Evolutionary conservation across 495 filamentous ascomycete genomes (phyloP).

Genomic region (Choiromyces venosus): DNA sequence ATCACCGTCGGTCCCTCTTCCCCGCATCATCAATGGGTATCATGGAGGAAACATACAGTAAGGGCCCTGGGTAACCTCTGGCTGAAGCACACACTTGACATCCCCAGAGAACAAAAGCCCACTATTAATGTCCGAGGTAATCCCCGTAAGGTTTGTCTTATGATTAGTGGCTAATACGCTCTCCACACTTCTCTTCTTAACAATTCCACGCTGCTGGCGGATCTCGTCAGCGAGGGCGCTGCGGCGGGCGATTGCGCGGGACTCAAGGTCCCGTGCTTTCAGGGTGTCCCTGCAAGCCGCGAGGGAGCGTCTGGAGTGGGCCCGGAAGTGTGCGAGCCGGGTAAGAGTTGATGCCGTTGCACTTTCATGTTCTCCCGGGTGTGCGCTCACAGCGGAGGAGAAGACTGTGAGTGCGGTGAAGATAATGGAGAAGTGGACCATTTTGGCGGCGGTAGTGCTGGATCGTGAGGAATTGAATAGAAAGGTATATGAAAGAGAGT

Average conservation of each 20-base stretch:
- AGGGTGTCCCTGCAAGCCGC: slow-evolving; percentile 43
- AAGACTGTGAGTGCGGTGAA: slow-evolving; percentile 9
- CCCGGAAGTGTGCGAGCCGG: slow-evolving; percentile 40
- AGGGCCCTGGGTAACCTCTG: slow-evolving; percentile 55
- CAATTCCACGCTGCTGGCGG: slow-evolving; percentile 9
- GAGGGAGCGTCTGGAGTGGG: slow-evolving; percentile 44
- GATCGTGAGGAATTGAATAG: background rate
- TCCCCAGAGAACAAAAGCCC: slow-evolving; percentile 51
- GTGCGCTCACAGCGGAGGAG: slow-evolving; percentile 39
- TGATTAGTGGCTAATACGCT: slow-evolving; percentile 46
- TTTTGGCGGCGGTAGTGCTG: slow-evolving; percentile 4
- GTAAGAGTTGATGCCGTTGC: slow-evolving; percentile 30
- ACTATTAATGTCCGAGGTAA: slow-evolving; percentile 50
- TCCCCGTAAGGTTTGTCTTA: slow-evolving; percentile 47
- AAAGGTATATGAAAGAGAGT: background rate
- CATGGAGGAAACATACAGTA: slow-evolving; percentile 46
- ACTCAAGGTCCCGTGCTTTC: slow-evolving; percentile 39
- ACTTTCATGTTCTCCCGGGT: slow-evolving; percentile 43
- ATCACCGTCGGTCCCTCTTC: background rate
- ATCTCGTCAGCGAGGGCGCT: slow-evolving; percentile 43
- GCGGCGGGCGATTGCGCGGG: slow-evolving; percentile 44
- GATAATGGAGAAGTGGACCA: slow-evolving; percentile 18
- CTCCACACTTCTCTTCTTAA: slow-evolving; percentile 45
- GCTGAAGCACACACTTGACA: slow-evolving; percentile 54
- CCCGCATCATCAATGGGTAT: background rate